phyloP scores from a whole-genome alignment of 129 eudicot species.

The Saposhnikovia divaricata region DNA sequence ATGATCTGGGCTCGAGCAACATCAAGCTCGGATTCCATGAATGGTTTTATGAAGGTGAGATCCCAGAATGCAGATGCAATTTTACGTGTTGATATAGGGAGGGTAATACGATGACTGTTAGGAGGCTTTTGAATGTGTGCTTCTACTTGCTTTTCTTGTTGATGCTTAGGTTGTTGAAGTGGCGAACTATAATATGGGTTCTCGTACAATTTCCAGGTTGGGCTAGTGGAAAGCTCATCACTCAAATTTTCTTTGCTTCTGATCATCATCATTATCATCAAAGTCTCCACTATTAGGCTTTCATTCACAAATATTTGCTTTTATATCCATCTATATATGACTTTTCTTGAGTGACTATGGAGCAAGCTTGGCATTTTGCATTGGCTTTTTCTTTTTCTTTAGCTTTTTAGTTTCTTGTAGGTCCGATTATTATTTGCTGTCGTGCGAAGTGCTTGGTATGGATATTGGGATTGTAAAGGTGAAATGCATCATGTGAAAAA shows the following conservation, averaged over 20 bases:
- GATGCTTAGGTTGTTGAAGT: conserved; percentile 20
- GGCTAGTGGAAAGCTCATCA: conserved; percentile 33
- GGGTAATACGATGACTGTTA: conserved; percentile 48
- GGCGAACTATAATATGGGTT: conserved; percentile 59
- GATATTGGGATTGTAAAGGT: conserved; percentile 32
- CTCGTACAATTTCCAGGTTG: conserved; percentile 90
- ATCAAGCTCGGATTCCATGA: conserved; percentile 67
- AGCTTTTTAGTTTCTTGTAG: conserved; percentile 34
- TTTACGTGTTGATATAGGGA: conserved; percentile 58
- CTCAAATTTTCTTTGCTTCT: conserved; percentile 36
- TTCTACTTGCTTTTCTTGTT: conserved; percentile 4
- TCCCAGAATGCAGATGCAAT: conserved; percentile 72
- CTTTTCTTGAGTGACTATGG: conserved; percentile 12
- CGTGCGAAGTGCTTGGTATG: conserved; percentile 13
- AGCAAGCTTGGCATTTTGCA: conserved; percentile 11
- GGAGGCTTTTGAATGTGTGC: conserved; percentile 17
- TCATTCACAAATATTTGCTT: not conserved
- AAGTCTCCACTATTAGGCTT: conserved; percentile 39
- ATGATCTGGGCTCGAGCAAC: conserved; percentile 40
- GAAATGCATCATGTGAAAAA: conserved; percentile 21
- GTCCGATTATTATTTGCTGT: conserved; percentile 15
- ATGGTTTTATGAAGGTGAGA: conserved; percentile 57
- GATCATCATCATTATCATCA: conserved; percentile 52
- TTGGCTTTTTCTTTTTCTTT: conserved; percentile 24
- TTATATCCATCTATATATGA: conserved; percentile 19